A percentile compares a stretch with the other conserved stretches of the same genome.
Conservation (phyloP, 164 flowering plant species). For the Taxillus chinensis region DNA sequence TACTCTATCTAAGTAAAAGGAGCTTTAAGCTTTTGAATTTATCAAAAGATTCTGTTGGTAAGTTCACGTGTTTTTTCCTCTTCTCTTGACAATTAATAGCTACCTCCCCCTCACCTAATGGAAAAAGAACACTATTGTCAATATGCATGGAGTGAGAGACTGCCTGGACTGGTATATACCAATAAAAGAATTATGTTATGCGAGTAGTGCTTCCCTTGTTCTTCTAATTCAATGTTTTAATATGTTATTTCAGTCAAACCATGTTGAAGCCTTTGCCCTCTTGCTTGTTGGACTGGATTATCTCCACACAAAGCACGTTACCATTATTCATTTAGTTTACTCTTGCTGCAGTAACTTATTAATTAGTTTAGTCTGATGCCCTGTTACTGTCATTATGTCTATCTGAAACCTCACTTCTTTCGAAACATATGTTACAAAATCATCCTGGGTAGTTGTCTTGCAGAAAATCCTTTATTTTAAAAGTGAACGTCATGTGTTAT, state of each 20-base stretch:
- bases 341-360: no score
- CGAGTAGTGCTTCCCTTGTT: conserved; percentile 16
- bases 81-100: conserved; percentile 32
- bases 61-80: conserved; percentile 41
- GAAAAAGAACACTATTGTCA: conserved; percentile 24
- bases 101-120: conserved; percentile 30
- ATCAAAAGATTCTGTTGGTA: conserved; percentile 35
- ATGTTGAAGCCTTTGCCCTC: conserved; percentile 1
- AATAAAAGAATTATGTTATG: no score
- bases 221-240: not conserved
- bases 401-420: no score
- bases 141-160: conserved; percentile 19
- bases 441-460: no score
- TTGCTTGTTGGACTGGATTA: conserved; percentile 56
- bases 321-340: no score
- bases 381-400: no score
- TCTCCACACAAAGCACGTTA: conserved; percentile 87
- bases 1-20: no score
- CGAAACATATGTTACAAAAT: no score
- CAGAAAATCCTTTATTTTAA: no score
- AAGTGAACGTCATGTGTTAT: no score
- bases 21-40: conserved; percentile 19
- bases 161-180: conserved; percentile 28
- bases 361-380: no score
- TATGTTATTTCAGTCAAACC: not conserved